Conservation (phyloP, 2,329 filamentous ascomycete species). For the Rugonectria rugulosa region DNA sequence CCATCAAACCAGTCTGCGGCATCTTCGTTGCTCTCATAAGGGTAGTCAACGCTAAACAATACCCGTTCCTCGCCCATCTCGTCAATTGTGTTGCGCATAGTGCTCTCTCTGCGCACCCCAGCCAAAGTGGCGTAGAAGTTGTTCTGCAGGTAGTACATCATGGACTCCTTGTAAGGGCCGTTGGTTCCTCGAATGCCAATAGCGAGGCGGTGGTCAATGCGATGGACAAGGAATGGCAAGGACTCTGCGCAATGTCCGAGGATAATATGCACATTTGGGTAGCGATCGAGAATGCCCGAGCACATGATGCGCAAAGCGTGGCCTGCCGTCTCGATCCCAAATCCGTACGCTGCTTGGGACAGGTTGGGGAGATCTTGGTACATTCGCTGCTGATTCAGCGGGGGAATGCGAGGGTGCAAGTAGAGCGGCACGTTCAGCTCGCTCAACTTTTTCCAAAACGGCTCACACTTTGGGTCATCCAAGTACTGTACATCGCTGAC, state of each 20-base stretch:
- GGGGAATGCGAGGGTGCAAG: slow-evolving; percentile 49
- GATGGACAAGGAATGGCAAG: not conserved
- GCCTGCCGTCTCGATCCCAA: slow-evolving; percentile 38
- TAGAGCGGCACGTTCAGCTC: slow-evolving; percentile 59
- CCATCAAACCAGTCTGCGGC: not conserved
- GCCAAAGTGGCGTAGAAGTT: not conserved
- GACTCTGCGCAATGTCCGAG: slow-evolving; percentile 49
- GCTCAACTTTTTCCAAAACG: slow-evolving; percentile 45
- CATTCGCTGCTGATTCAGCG: not conserved
- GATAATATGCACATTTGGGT: slow-evolving; percentile 45
- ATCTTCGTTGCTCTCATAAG: slow-evolving; percentile 4
- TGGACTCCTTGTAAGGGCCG: not conserved
- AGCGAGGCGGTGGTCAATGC: slow-evolving; percentile 1
- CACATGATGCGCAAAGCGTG: slow-evolving; percentile 45
- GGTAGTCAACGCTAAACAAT: slow-evolving; percentile 12
- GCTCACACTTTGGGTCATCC: slow-evolving; percentile 39
- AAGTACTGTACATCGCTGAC: slow-evolving; percentile 38
- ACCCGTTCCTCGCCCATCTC: not conserved
- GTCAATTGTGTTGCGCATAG: not conserved
- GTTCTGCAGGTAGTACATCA: not conserved
- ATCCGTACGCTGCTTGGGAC: slow-evolving; percentile 15
- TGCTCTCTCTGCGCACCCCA: not conserved
- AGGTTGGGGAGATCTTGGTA: not conserved
- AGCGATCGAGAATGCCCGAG: slow-evolving; percentile 42
- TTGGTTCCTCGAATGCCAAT: not conserved